Percentiles rank a stretch among this genome's conserved stretches.
Conservation (phyloP, 768 basidiomycete species). For the Phanerochaete sordida region DNA sequence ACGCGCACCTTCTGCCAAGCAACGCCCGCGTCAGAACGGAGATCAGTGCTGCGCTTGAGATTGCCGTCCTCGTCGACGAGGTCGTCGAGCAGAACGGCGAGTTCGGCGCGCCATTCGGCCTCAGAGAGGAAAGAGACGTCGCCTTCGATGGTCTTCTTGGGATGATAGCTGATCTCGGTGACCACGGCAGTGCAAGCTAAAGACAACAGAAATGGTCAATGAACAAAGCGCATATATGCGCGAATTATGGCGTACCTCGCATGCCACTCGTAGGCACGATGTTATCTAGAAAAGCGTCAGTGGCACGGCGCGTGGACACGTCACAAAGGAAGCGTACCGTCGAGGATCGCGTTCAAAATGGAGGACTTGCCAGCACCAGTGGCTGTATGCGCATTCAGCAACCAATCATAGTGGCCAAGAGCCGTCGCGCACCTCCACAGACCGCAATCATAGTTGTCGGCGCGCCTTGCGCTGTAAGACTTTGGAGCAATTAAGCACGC, state of each 20-base stretch:
- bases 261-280: slow-evolving; percentile 66
- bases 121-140: slow-evolving; percentile 57
- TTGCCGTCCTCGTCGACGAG: slow-evolving; percentile 58
- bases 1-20: slow-evolving; percentile 54
- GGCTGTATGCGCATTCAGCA: slow-evolving; percentile 29
- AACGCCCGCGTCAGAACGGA: slow-evolving; percentile 57
- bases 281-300: slow-evolving; percentile 36
- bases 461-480: slow-evolving; percentile 44
- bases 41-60: slow-evolving; percentile 47
- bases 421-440: slow-evolving; percentile 45
- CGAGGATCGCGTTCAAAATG: slow-evolving; percentile 56
- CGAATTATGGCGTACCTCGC: slow-evolving; percentile 35
- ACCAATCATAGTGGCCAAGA: background rate
- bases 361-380: slow-evolving; percentile 64
- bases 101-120: slow-evolving; percentile 55
- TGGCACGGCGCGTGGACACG: background rate
- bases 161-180: slow-evolving; percentile 57
- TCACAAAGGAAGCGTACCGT: slow-evolving; percentile 34
- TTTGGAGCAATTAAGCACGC: slow-evolving; percentile 17
- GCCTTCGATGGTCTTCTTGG: slow-evolving; percentile 51
- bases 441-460: slow-evolving; percentile 63
- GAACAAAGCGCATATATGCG: background rate
- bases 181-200: slow-evolving; percentile 65
- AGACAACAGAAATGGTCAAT: background rate
- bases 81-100: slow-evolving; percentile 52